phyloP scores from a whole-genome alignment of 179 eudicot species.

The Carnegiea gigantea region DNA sequence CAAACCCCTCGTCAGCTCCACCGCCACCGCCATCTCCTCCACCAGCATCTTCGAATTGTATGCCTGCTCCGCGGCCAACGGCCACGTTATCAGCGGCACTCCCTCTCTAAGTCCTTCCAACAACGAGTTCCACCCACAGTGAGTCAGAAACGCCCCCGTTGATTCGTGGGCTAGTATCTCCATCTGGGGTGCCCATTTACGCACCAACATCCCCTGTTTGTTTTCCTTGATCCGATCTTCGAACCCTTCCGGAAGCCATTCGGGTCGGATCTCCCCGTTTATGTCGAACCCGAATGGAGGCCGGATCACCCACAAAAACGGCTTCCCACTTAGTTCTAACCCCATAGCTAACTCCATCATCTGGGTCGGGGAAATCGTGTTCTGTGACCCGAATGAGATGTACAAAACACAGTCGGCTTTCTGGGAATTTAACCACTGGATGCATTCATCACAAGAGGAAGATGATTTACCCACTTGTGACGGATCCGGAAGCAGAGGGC shows the following conservation, averaged over 20 bases:
- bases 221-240: slow-evolving; percentile 37
- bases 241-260: slow-evolving; percentile 78
- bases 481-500: slow-evolving; percentile 43
- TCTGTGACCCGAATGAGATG: slow-evolving; percentile 90
- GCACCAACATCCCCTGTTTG: slow-evolving; percentile 52
- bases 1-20: slow-evolving; percentile 62
- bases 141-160: slow-evolving; percentile 70
- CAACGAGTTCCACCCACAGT: slow-evolving; percentile 86
- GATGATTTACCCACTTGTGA: too few relatives aligned
- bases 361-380: slow-evolving; percentile 52
- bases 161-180: slow-evolving; percentile 63
- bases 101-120: slow-evolving; percentile 79
- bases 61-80: slow-evolving; percentile 87
- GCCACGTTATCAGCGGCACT: slow-evolving; percentile 83
- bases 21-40: slow-evolving; percentile 79
- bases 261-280: slow-evolving; percentile 50
- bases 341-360: slow-evolving; percentile 88
- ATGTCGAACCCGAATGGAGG: slow-evolving; percentile 69
- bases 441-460: slow-evolving; percentile 26
- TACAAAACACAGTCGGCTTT: slow-evolving; percentile 50
- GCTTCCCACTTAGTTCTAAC: slow-evolving; percentile 50
- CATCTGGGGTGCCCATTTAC: slow-evolving; percentile 73
- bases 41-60: slow-evolving; percentile 76
- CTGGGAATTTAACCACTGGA: slow-evolving; percentile 50
- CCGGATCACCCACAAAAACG: slow-evolving; percentile 76